Evolutionary conservation across 2,329 filamentous ascomycete species (phyloP).

Genomic region (Exophiala sideris): DNA sequence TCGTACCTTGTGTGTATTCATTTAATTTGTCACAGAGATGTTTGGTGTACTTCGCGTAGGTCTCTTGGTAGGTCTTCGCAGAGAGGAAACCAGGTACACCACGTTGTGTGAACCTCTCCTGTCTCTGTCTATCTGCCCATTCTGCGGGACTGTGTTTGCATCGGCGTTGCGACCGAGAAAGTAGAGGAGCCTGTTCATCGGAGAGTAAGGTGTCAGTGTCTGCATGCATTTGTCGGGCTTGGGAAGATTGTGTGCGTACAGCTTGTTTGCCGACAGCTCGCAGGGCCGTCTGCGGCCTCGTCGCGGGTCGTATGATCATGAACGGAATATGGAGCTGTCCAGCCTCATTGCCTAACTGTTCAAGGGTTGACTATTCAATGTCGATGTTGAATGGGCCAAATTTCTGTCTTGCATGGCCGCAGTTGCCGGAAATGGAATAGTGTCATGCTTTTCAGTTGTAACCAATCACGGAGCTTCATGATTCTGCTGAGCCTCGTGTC

Average conservation of each 20-base stretch:
- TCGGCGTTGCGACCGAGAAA: conserved; percentile 25
- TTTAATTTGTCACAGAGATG: conserved; percentile 75
- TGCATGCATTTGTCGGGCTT: no score
- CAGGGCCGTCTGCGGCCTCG: conserved; percentile 27
- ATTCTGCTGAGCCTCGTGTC: conserved; percentile 11
- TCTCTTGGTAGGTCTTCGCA: conserved; percentile 64
- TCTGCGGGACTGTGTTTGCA: conserved; percentile 15
- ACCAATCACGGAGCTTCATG: conserved; percentile 17
- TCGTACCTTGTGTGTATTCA: conserved; percentile 64
- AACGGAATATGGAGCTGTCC: conserved; percentile 5
- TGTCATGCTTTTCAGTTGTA: not conserved
- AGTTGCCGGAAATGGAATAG: conserved; percentile 12
- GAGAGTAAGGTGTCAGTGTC: not conserved
- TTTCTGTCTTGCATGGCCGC: not conserved
- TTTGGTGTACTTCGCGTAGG: conserved; percentile 80
- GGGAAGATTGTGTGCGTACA: no score
- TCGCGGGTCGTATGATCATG: conserved; percentile 26
- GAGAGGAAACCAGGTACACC: conserved; percentile 71
- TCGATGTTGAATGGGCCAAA: conserved; percentile 6
- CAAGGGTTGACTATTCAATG: not conserved
- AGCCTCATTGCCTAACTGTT: conserved; percentile 6
- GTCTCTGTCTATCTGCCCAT: conserved; percentile 18
- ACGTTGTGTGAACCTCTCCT: conserved; percentile 34
- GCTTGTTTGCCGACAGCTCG: conserved; percentile 22
- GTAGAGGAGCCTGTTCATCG: conserved; percentile 11